Conservation (phyloP, 1,139 yeast species). For the Lodderomyces pseudojiufengensis region DNA sequence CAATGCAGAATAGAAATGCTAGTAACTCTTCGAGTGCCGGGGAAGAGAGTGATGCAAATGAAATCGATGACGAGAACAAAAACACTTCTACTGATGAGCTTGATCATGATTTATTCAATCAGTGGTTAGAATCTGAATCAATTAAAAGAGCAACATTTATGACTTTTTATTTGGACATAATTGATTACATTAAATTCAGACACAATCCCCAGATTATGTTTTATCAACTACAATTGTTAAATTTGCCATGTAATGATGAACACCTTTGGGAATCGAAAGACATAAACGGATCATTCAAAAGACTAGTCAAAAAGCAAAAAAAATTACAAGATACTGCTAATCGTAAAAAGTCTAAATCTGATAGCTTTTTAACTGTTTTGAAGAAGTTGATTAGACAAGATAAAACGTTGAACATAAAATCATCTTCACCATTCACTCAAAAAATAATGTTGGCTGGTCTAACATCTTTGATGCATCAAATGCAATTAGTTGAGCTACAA, state of each 20-base stretch:
- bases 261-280: constrained; percentile 59
- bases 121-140: constrained; percentile 77
- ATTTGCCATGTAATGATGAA: constrained; percentile 73
- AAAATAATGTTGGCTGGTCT: constrained; percentile 69
- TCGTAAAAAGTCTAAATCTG: constrained; percentile 12
- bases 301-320: constrained; percentile 37
- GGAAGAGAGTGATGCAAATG: constrained; percentile 15
- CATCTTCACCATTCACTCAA: constrained; percentile 46
- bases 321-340: constrained; percentile 19
- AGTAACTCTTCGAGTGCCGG: constrained; percentile 30
- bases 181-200: constrained; percentile 78
- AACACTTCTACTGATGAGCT: constrained; percentile 18
- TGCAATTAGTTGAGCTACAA: constrained; percentile 71
- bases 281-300: constrained; percentile 38
- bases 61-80: constrained; percentile 9
- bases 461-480: constrained; percentile 63
- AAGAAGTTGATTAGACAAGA: constrained; percentile 30
- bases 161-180: constrained; percentile 76
- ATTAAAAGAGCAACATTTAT: constrained; percentile 74
- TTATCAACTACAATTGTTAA: constrained; percentile 66
- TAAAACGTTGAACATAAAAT: constrained; percentile 13
- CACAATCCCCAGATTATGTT: constrained; percentile 67
- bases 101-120: constrained; percentile 32
- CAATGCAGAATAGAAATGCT: constrained; percentile 17
- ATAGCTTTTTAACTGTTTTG: constrained; percentile 33